Evolutionary conservation across 2,329 filamentous ascomycete species (phyloP).

Genomic region (Curvularia eragrostidis): DNA sequence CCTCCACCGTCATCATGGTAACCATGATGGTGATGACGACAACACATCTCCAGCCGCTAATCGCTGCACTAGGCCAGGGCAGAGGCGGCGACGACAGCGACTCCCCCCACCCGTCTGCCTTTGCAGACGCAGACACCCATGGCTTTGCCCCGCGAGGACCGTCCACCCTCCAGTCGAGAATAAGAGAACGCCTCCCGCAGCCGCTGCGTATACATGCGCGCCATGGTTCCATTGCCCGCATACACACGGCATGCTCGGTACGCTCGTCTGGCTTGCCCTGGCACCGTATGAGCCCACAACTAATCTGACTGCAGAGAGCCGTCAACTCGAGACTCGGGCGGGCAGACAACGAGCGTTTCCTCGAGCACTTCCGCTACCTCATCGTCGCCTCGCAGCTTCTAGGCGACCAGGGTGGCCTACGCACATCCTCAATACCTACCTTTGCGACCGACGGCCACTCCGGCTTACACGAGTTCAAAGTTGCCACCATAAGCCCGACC

Average conservation of each 20-base stretch:
- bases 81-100: slow-evolving; percentile 38
- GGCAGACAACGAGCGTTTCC: slow-evolving; percentile 81
- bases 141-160: slow-evolving; percentile 60
- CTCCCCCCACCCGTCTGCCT: slow-evolving; percentile 28
- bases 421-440: slow-evolving; percentile 39
- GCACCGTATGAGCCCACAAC: neutral
- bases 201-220: slow-evolving; percentile 53
- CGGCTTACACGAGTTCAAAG: slow-evolving; percentile 44
- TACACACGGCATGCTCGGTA: slow-evolving; percentile 51
- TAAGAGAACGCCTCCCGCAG: slow-evolving; percentile 58
- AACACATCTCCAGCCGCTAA: slow-evolving; percentile 27
- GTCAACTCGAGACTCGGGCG: slow-evolving; percentile 76
- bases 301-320: slow-evolving; percentile 61
- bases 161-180: slow-evolving; percentile 57
- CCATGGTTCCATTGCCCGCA: slow-evolving; percentile 47
- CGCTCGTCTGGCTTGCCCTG: neutral
- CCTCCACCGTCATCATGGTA: neutral
- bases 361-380: slow-evolving; percentile 92
- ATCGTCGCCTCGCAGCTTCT: slow-evolving; percentile 91
- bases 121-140: slow-evolving; percentile 16
- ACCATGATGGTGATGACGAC: neutral
- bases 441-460: slow-evolving; percentile 33
- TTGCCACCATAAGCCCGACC: slow-evolving; percentile 63
- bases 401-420: slow-evolving; percentile 62
- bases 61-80: slow-evolving; percentile 41